Base-by-base conservation (phyloP, 352 stramenopile species). In the Pythium insidiosum region DNA sequence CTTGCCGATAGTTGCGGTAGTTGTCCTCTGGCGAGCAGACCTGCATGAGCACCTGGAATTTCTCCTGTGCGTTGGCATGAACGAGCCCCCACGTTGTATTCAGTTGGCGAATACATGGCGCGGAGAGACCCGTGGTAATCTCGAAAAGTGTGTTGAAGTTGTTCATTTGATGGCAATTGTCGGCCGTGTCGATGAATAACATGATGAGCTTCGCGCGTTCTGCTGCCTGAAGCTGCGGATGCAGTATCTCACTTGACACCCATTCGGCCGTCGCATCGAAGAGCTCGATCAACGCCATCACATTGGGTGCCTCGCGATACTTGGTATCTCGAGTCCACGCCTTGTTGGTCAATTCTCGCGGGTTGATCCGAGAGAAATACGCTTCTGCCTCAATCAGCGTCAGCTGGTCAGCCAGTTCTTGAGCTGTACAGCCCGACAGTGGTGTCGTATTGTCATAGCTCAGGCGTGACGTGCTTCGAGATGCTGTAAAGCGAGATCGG, bases 101-200 rank as follows among this genome's bases (percentile, higher is more conserved):
- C 10, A 94, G 68, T 47, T 91, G 79, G 1, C 80, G 72, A 43
- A 92, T 84, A 38, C 77, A 92, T 7, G 82, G 82, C 22, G 79
- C 77, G 3, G 73, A 88, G 2, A 94, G 53, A 5, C 79, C 82
- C 19, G 74, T 90, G 13, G 70, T 73, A 43, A 94, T 63, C 58
- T 91, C 79, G 37, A 91, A 91, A 9, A 90, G 52, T n/a, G 79
- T 85, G 55, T 94, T 92, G 43, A 94, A 94, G 63, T 90, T 94
- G 63, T 90, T 88, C 61, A 94, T 73, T 41, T 85, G 76, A 43
- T 84, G 73, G 53, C 82, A 92, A 20, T 80, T 75, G 31, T 92
- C 77, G 0, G 74, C 82, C 16, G 71, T 73, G 41, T 94, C 82
- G 34, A 94, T 88, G 44, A 94, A 94, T 10, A 90, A 61, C 42